These are phyloP conservation scores for Nepenthes gracilis DNA, from an alignment of 148 eudicot species.

Conservation along the genomic window DNA sequence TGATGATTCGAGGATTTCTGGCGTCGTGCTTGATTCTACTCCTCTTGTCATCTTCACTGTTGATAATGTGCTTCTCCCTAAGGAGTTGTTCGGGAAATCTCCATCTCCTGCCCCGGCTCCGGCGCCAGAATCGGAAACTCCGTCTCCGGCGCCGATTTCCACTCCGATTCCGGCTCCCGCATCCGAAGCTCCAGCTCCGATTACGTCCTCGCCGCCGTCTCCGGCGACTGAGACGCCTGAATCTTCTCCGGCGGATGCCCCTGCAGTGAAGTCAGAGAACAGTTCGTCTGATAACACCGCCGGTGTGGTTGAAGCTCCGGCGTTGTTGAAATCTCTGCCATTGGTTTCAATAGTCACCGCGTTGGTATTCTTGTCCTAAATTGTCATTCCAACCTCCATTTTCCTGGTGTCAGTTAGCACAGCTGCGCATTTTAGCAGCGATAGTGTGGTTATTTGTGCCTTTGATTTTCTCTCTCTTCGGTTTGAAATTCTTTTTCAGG, in stretches of 20 bases:
- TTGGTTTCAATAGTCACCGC: not conserved
- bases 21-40: conserved; percentile 17
- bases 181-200: conserved; percentile 8
- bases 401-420: not conserved
- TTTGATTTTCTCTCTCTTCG: no score
- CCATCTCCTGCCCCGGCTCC: conserved; percentile 45
- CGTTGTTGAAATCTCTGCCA: not conserved
- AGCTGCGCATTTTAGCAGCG: not conserved
- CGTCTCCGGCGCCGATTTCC: conserved; percentile 24
- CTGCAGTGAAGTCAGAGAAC: conserved; percentile 17
- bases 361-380: not conserved
- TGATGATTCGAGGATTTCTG: conserved; percentile 17
- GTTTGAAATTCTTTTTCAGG: no score
- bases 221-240: conserved; percentile 20
- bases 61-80: conserved; percentile 49
- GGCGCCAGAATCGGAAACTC: conserved; percentile 29
- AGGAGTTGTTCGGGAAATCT: conserved; percentile 32
- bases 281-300: conserved; percentile 23
- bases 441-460: no score
- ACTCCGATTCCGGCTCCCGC: conserved; percentile 6
- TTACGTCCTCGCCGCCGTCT: conserved; percentile 4
- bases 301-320: not conserved
- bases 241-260: conserved; percentile 24
- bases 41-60: conserved; percentile 46
- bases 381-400: not conserved